These are phyloP conservation scores for Tricholoma terreum DNA, from an alignment of 768 basidiomycete species.

Conservation along the genomic window DNA sequence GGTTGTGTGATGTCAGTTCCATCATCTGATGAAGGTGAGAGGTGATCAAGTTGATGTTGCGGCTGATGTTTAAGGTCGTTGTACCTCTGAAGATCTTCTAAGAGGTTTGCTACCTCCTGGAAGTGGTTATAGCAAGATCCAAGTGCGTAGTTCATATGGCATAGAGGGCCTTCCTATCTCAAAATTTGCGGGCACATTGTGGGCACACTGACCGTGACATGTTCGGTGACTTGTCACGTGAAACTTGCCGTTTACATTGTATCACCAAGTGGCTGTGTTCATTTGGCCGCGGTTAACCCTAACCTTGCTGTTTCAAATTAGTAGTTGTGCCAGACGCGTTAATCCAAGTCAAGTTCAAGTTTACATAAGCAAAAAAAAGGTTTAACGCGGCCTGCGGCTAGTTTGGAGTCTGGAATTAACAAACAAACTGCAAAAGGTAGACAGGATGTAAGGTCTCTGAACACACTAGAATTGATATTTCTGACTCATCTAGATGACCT, in stretches of 20 bases:
- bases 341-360: too few relatives aligned
- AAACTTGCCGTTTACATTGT: not conserved
- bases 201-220: not conserved
- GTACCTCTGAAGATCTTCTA: not conserved
- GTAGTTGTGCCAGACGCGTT: too few relatives aligned
- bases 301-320: too few relatives aligned
- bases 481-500: not conserved
- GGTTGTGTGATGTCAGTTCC: not conserved
- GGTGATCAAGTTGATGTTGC: not conserved
- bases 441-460: not conserved
- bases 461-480: not conserved
- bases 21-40: not conserved
- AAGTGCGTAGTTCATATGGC: constrained; percentile 1
- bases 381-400: too few relatives aligned
- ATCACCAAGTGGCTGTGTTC: too few relatives aligned
- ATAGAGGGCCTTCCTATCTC: constrained; percentile 1
- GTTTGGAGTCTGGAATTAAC: not conserved
- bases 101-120: not conserved
- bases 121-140: not conserved
- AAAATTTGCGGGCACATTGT: not conserved
- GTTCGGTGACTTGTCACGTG: not conserved
- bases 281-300: too few relatives aligned
- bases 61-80: not conserved
- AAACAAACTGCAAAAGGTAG: not conserved
- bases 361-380: too few relatives aligned